These are phyloP conservation scores for Kwoniella sp. DNA, from an alignment of 768 basidiomycete genomes.

Conservation along the genomic window DNA sequence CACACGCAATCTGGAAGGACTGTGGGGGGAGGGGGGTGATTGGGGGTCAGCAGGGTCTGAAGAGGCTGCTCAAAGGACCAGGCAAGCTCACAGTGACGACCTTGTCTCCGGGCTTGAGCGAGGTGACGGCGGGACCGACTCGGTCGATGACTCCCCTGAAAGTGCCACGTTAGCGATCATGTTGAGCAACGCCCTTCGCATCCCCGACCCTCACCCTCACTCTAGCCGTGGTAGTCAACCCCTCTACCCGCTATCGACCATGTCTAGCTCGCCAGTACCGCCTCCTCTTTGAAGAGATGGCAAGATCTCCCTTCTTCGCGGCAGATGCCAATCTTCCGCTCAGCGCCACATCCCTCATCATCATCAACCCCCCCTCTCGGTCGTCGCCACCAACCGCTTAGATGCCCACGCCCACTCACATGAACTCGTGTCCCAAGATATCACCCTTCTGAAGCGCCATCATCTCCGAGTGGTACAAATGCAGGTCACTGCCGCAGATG, in stretches of 20 bases:
- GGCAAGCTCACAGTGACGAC: constrained; percentile 10
- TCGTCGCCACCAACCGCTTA: background rate
- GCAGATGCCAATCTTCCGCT: background rate
- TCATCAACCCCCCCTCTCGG: background rate
- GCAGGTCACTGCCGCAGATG: constrained; percentile 65
- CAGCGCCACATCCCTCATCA: background rate
- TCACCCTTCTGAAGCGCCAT: constrained; percentile 71
- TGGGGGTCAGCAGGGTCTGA: background rate
- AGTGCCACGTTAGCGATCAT: background rate
- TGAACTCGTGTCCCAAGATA: constrained; percentile 70
- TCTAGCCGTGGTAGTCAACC: background rate
- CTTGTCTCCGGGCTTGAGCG: constrained; percentile 64
- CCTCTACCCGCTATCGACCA: background rate
- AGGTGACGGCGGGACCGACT: constrained; percentile 67
- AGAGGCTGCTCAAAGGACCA: no score
- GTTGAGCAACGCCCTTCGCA: background rate
- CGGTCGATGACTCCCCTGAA: constrained; percentile 69
- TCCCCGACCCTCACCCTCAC: background rate
- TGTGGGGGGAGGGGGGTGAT: background rate
- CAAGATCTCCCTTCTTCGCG: no score
- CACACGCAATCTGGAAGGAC: constrained; percentile 82
- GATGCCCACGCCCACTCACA: constrained; percentile 26
- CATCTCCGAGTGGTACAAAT: constrained; percentile 66
- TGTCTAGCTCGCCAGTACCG: background rate
- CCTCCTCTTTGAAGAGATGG: no score